phyloP scores from a whole-genome alignment of 2,329 filamentous ascomycete genomes.

The Neospermospora avenae region DNA sequence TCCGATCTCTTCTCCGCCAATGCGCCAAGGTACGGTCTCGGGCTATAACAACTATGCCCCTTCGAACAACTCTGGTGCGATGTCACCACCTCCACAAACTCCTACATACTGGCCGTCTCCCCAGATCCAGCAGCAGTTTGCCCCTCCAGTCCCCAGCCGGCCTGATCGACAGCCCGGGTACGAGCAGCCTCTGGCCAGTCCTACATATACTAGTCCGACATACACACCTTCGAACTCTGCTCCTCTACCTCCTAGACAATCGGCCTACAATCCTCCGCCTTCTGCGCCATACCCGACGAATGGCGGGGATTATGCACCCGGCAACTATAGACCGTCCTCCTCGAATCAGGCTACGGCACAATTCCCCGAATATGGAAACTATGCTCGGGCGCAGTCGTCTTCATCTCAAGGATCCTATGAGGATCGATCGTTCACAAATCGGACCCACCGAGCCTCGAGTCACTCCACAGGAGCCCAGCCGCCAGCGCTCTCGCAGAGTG shows the following conservation, averaged over 20 bases:
- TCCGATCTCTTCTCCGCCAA: constrained; percentile 49
- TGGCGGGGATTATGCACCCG: constrained; percentile 26
- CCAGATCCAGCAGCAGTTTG: constrained; percentile 23
- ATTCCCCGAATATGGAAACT: constrained; percentile 27
- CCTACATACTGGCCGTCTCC: constrained; percentile 28
- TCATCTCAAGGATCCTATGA: constrained; percentile 23
- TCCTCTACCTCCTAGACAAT: constrained; percentile 25
- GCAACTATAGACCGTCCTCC: constrained; percentile 25
- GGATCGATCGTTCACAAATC: constrained; percentile 23
- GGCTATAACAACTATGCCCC: constrained; percentile 52
- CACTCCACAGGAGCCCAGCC: constrained; percentile 18
- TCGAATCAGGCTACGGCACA: constrained; percentile 20
- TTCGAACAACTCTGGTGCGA: constrained; percentile 27
- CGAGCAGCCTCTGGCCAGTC: constrained; percentile 27
- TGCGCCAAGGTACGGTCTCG: constrained; percentile 53
- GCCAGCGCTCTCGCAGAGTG: constrained; percentile 16
- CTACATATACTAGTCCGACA: constrained; percentile 27
- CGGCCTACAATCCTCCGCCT: constrained; percentile 26
- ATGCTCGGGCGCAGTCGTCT: constrained; percentile 17
- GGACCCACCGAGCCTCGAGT: constrained; percentile 25
- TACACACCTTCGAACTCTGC: constrained; percentile 28
- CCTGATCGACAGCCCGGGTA: constrained; percentile 27
- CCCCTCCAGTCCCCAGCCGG: constrained; percentile 26
- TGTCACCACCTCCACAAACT: constrained; percentile 44
- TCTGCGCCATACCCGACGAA: constrained; percentile 29